A percentile compares a stretch with the other conserved stretches of the same genome.
These are phyloP conservation scores for Asterochloris erici DNA, from an alignment of 139 green algal species.

Conservation along the genomic window DNA sequence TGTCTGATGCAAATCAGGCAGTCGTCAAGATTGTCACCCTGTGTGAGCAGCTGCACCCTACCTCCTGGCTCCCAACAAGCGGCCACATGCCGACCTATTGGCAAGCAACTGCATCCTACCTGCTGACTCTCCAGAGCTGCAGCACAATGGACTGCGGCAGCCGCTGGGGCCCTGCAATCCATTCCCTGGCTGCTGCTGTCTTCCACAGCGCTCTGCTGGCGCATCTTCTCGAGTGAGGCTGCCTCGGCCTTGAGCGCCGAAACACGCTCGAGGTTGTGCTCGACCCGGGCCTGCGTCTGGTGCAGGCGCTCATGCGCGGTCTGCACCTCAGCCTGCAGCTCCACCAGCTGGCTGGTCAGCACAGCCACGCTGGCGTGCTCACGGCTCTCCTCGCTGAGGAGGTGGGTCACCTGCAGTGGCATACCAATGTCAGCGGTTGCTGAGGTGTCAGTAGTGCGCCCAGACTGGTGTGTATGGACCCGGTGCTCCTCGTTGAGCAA, in stretches of 20 bases:
- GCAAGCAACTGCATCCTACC: no score
- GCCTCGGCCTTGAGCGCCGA: slow-evolving; percentile 71
- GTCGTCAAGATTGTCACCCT: no score
- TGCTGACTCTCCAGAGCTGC: no score
- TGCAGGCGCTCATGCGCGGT: slow-evolving; percentile 46
- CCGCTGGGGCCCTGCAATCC: no score
- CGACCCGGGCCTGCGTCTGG: slow-evolving; percentile 48
- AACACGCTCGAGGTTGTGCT: slow-evolving; percentile 68
- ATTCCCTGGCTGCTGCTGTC: no score
- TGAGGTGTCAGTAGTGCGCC: no score
- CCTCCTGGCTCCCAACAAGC: no score
- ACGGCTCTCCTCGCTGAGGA: slow-evolving; percentile 57
- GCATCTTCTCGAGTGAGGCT: slow-evolving; percentile 20
- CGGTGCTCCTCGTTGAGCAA: neutral
- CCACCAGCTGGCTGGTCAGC: slow-evolving; percentile 50
- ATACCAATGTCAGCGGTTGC: neutral
- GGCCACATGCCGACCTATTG: no score
- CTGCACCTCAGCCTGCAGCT: slow-evolving; percentile 61
- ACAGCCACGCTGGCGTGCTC: slow-evolving; percentile 51
- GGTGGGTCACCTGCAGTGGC: slow-evolving; percentile 43
- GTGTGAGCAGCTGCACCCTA: no score
- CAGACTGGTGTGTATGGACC: no score
- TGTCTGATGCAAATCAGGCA: no score
- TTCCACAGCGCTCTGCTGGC: neutral
- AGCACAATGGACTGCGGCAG: no score